Conservation (phyloP, 768 basidiomycete species). For the Amanita muscaria region DNA sequence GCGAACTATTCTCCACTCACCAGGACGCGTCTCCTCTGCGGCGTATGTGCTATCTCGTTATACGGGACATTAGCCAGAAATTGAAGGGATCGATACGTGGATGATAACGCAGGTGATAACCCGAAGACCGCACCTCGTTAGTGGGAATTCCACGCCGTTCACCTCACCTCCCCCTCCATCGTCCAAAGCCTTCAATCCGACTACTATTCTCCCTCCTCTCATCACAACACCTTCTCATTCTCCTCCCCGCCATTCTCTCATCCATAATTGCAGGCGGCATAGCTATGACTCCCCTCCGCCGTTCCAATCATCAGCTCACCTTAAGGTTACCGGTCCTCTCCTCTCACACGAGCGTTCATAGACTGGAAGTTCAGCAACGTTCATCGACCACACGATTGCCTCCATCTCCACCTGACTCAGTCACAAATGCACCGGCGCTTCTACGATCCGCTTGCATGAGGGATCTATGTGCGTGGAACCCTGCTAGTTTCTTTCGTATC, state of each 20-base stretch:
- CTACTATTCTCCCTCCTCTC: constrained; percentile 60
- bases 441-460: constrained; percentile 71
- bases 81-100: too few relatives aligned
- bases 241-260: constrained; percentile 56
- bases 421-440: constrained; percentile 80
- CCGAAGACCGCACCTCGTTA: too few relatives aligned
- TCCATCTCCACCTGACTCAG: constrained; percentile 81
- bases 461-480: constrained; percentile 44
- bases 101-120: too few relatives aligned
- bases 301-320: constrained; percentile 76
- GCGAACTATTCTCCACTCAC: too few relatives aligned
- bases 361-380: constrained; percentile 64
- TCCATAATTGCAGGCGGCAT: constrained; percentile 63
- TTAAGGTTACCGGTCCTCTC: constrained; percentile 64
- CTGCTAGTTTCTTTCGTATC: not conserved
- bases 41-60: too few relatives aligned
- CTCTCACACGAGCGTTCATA: constrained; percentile 58
- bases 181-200: constrained; percentile 18
- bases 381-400: constrained; percentile 66
- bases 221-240: constrained; percentile 43
- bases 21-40: too few relatives aligned
- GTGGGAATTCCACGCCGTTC: too few relatives aligned
- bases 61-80: too few relatives aligned
- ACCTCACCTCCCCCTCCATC: constrained; percentile 3
- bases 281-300: constrained; percentile 88